A percentile compares a stretch with the other conserved stretches of the same genome.
Evolutionary conservation across 257 asterid species (phyloP).

Genomic region (Avicennia marina): DNA sequence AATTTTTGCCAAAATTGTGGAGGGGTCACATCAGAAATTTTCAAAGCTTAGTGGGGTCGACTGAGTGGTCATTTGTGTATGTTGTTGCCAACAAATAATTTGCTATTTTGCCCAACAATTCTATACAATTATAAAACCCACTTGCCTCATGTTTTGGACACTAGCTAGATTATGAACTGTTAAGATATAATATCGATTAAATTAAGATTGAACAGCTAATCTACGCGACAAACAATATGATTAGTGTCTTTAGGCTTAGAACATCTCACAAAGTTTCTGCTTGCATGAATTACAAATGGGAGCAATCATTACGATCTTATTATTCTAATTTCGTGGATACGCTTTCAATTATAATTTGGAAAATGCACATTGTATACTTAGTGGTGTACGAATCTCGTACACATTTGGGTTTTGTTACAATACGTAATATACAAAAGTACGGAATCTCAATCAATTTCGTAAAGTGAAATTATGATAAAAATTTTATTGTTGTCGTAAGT

Average conservation of each 20-base stretch:
- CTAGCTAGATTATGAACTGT: neutral
- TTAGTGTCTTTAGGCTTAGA: conserved; percentile 38
- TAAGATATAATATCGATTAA: neutral
- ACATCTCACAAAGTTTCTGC: conserved; percentile 22
- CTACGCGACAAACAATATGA: conserved; percentile 23
- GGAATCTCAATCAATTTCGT: conserved; percentile 1
- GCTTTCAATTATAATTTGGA: conserved; percentile 33
- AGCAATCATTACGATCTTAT: conserved; percentile 31
- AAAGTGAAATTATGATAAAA: neutral
- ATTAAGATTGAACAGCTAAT: conserved; percentile 17
- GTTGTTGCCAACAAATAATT: neutral
- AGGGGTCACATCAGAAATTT: conserved; percentile 5
- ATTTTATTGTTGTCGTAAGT: neutral
- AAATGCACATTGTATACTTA: conserved; percentile 21
- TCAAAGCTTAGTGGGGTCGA: neutral
- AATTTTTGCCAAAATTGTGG: neutral
- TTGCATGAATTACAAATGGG: conserved; percentile 40
- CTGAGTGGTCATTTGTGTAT: neutral
- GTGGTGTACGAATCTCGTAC: conserved; percentile 13
- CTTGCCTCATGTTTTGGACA: neutral
- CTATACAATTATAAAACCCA: neutral
- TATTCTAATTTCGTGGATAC: conserved; percentile 31
- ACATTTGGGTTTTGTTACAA: neutral
- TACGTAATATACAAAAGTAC: conserved; percentile 4
- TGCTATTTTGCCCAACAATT: neutral